A percentile compares a stretch with the other conserved stretches of the same genome.
Evolutionary conservation across 75 land plant species (phyloP).

Genomic region (Pinus tabuliformis): DNA sequence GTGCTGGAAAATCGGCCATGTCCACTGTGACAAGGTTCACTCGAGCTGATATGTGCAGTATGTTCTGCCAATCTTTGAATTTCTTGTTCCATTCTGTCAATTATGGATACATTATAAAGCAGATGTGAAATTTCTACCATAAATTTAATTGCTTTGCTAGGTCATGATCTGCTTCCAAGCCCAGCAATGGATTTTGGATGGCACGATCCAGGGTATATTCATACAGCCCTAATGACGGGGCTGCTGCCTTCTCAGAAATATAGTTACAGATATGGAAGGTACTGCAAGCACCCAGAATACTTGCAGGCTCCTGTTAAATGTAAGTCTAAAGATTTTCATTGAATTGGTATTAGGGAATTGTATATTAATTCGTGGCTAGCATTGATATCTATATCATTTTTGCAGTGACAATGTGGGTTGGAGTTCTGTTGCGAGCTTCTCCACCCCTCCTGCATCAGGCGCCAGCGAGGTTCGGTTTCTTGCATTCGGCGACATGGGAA

Average conservation of each 20-base stretch:
- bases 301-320: conserved; percentile 17
- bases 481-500: conserved; percentile 93
- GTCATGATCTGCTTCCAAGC: conserved; percentile 17
- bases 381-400: not conserved
- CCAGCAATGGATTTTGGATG: conserved; percentile 93
- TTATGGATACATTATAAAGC: not conserved
- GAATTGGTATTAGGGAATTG: not conserved
- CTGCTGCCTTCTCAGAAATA: conserved; percentile 55
- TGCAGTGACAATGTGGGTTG: conserved; percentile 2
- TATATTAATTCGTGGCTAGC: not conserved
- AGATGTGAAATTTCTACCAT: not conserved
- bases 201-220: conserved; percentile 95
- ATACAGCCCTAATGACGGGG: conserved; percentile 76
- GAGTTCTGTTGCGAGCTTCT: conserved; percentile 23
- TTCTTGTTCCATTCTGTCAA: not conserved
- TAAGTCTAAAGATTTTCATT: not conserved
- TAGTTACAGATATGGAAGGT: conserved; percentile 86
- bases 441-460: conserved; percentile 80
- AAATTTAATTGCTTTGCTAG: not conserved
- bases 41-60: conserved; percentile 70
- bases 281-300: conserved; percentile 16
- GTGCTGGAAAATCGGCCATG: conserved; percentile 17
- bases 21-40: conserved; percentile 59
- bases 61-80: conserved; percentile 4
- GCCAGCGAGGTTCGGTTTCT: conserved; percentile 51